Evolutionary conservation across 2,329 filamentous ascomycete species (phyloP).

Genomic region (Knufia petricola): DNA sequence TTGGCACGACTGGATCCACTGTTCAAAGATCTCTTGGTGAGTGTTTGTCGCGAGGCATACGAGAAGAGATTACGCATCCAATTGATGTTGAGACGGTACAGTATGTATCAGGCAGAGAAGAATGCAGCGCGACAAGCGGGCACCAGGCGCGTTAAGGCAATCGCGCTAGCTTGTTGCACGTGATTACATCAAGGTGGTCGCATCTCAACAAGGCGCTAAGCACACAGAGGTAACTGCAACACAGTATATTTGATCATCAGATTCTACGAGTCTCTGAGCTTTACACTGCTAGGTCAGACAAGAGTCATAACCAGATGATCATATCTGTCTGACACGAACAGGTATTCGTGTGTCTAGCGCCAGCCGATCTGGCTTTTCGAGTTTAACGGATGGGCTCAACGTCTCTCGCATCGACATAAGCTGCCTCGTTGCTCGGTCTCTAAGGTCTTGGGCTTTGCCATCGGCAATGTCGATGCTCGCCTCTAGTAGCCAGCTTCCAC

Average conservation of each 20-base stretch:
- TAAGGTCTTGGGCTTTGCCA: constrained; percentile 43
- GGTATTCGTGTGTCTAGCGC: constrained; percentile 51
- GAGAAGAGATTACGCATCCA: background rate
- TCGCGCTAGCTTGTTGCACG: too few relatives aligned
- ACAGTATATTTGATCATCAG: too few relatives aligned
- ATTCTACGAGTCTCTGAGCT: too few relatives aligned
- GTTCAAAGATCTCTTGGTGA: background rate
- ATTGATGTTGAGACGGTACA: too few relatives aligned
- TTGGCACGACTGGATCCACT: background rate
- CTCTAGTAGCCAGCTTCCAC: constrained; percentile 49
- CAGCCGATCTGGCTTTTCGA: constrained; percentile 49
- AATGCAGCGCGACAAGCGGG: too few relatives aligned
- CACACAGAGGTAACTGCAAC: too few relatives aligned
- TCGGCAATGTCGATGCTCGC: constrained; percentile 47
- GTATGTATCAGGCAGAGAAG: background rate
- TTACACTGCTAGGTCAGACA: too few relatives aligned
- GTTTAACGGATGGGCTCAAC: constrained; percentile 46
- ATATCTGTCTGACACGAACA: constrained; percentile 13
- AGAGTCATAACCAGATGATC: constrained; percentile 1
- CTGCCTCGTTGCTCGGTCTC: constrained; percentile 46
- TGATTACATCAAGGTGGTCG: too few relatives aligned
- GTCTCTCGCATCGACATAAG: constrained; percentile 45
- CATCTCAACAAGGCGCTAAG: too few relatives aligned
- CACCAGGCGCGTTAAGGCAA: too few relatives aligned
- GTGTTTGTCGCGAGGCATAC: background rate